Evolutionary conservation across 2,329 filamentous ascomycete genomes (phyloP), one percentile per base, ranked within the genome.

Genomic region (Blumeria hordei): DNA sequence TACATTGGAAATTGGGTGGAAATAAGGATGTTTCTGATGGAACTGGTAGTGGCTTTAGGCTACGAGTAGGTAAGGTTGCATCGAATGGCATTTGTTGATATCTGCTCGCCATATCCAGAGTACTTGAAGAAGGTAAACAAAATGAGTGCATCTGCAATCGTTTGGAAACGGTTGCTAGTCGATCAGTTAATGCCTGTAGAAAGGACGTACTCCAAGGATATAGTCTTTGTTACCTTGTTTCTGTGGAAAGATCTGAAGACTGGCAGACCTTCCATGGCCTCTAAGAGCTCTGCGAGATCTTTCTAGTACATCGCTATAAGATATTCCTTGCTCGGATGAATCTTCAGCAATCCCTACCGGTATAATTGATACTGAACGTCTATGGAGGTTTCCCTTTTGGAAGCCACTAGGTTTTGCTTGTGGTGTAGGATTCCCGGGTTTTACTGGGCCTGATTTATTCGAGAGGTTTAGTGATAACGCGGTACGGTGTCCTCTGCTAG

Each of bases 361-460:
- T 49, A 90, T 78, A 59, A 92, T 90, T 16, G 85, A 92, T 34
- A 92, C 74, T 3, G 85, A 90, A 61, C 84, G 74, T 65, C 82
- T 80, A 62, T 88, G 85, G 54, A 73, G 70, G 62, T 82, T 77
- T n/a, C 73, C 71, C 37, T 63, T 58, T 51, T 59, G 62, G 28
- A 57, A 58, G n/a, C 55, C 18, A 55, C 57, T 62, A 4, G 56
- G 45, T 39, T 57, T 54, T 12, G 57, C 58, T 18, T 58, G 60
- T 58, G 59, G 63, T 60, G 60, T 62, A 37, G 58, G 58, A 34
- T 59, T 59, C 21, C 28, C 62, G 47, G 49, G 55, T 54, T 34
- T 54, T 54, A 32, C 9, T 28, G 35, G 18, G 14, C 21, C 35
- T 8, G 54, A 35, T 14, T 14, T 50, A 8, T 16, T 50, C 9